Conservation (phyloP, 2,329 filamentous ascomycete genomes). For the Dactylellina cionopaga region DNA sequence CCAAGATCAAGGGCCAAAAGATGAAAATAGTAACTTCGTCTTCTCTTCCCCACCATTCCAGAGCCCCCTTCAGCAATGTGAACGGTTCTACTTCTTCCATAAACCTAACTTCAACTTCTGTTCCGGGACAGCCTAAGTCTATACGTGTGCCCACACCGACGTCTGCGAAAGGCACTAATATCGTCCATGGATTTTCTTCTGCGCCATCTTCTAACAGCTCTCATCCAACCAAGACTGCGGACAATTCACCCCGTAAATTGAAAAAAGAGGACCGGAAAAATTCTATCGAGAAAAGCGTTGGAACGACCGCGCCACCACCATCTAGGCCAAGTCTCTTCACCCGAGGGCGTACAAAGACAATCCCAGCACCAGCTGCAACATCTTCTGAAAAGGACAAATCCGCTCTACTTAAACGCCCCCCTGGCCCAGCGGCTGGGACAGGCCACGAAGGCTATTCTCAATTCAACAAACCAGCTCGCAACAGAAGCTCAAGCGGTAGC, state of each 20-base stretch:
- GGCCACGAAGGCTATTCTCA: slow-evolving; percentile 81
- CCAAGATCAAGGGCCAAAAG: slow-evolving; percentile 38
- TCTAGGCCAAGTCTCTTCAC: slow-evolving; percentile 38
- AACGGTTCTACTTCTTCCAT: slow-evolving; percentile 44
- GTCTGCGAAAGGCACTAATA: slow-evolving; percentile 36
- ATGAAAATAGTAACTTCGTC: slow-evolving; percentile 51
- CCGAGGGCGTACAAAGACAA: slow-evolving; percentile 34
- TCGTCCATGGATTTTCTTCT: slow-evolving; percentile 40
- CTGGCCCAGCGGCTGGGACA: slow-evolving; percentile 88
- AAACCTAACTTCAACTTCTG: slow-evolving; percentile 44
- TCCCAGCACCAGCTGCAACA: slow-evolving; percentile 18
- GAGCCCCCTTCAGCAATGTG: slow-evolving; percentile 24
- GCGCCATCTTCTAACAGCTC: slow-evolving; percentile 5
- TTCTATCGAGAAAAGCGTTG: slow-evolving; percentile 2
- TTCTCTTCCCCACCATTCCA: slow-evolving; percentile 39
- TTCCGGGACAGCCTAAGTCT: slow-evolving; percentile 42
- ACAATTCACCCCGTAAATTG: slow-evolving; percentile 38
- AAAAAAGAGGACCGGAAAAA: slow-evolving; percentile 44
- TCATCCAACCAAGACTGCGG: slow-evolving; percentile 10
- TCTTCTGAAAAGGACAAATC: slow-evolving; percentile 37
- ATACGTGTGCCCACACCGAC: slow-evolving; percentile 45
- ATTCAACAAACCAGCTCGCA: slow-evolving; percentile 32
- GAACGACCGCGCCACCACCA: slow-evolving; percentile 7
- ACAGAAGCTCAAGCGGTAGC: slow-evolving; percentile 38
- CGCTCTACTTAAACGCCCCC: neutral